phyloP scores from a whole-genome alignment of 805 yeast genomes.

The Kodamaea fukazawae region DNA sequence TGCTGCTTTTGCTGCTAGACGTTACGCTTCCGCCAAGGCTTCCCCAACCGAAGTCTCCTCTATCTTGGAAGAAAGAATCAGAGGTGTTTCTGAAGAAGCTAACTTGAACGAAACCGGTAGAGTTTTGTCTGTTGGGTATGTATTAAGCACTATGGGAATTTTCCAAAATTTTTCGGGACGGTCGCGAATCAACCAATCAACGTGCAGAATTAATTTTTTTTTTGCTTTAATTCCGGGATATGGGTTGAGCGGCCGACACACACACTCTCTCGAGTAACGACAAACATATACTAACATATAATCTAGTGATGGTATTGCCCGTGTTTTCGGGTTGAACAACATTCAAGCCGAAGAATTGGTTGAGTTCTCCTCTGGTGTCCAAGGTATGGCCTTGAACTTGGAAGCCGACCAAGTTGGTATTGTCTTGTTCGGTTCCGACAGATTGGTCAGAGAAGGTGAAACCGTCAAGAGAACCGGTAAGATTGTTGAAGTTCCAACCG shows the following conservation, averaged over 20 bases:
- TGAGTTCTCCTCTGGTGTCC: conserved; percentile 98
- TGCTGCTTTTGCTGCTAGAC: conserved; percentile 53
- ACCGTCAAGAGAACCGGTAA: conserved; percentile 99
- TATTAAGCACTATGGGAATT: conserved; percentile 18
- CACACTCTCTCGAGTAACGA: too few relatives aligned
- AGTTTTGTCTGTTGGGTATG: conserved; percentile 92
- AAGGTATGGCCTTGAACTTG: conserved; percentile 99
- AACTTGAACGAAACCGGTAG: conserved; percentile 99
- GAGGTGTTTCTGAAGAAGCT: conserved; percentile 97
- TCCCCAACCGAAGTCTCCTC: conserved; percentile 99
- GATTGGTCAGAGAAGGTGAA: conserved; percentile 98
- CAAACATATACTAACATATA: conserved; percentile 37
- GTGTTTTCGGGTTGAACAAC: conserved; percentile 99
- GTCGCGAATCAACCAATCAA: conserved; percentile 6
- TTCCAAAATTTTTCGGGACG: conserved; percentile 7
- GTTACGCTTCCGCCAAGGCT: conserved; percentile 95
- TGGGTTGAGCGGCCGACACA: too few relatives aligned
- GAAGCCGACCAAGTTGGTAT: conserved; percentile 99
- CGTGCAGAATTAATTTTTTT: conserved; percentile 2
- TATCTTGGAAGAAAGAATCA: conserved; percentile 97
- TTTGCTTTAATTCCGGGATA: too few relatives aligned
- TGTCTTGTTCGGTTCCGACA: conserved; percentile 98
- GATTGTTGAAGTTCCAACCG: conserved; percentile 99
- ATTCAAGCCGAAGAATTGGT: conserved; percentile 99
- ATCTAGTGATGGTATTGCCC: conserved; percentile 99